Base-by-base conservation (phyloP, 2,329 filamentous ascomycete genomes). In the Penicillium sp. region DNA sequence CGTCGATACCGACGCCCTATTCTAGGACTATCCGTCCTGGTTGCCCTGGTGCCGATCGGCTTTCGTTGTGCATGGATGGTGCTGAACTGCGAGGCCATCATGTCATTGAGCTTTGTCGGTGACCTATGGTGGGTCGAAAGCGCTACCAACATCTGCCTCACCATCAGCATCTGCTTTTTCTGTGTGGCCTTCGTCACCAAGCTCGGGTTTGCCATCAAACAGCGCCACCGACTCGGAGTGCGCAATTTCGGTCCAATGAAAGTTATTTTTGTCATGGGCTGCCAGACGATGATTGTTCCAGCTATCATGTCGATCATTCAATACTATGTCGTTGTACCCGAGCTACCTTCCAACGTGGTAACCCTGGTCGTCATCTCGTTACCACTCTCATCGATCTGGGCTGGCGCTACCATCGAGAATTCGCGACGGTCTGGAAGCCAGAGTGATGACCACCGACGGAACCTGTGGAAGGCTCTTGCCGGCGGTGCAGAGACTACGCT, bases 331-430 rank as follows among this genome's bases (percentile, higher is more conserved):
- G 51, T 62, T 3, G 72, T 80, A 43, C 76, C 78, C 3, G 78
- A 83, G 55, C 69, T 86, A 28, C 73, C 75, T 47, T 75, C 77
- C 41, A 72, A 80, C 51, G 73, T 80, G 46, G 67, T 82, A 8
- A 82, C 82, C 13, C 67, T 82, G 16, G 78, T 84, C 30, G 79
- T 78, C 49, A 75, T 86, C 52, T 82, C 81, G 54, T 77, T 87
- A 13, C 84, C 84, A 1, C 73, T 87, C 10, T 84, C 82, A 12
- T 80, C 82, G 14, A 76, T 87, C 56, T 87, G 84, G 84, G 84
- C 84, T 12, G 68, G 73, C 4, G 67, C 71, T 16, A 65, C 65
- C 14, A 60, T 71, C 18, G 64, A 65, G 12, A 51, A 60, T 27
- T 30, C 44, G 10, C 55, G 41, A 12, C 40, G 40, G n/a, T 37